Base-by-base conservation (phyloP, 108 stramenopile genomes). In the Stephanodiscus triporus region DNA sequence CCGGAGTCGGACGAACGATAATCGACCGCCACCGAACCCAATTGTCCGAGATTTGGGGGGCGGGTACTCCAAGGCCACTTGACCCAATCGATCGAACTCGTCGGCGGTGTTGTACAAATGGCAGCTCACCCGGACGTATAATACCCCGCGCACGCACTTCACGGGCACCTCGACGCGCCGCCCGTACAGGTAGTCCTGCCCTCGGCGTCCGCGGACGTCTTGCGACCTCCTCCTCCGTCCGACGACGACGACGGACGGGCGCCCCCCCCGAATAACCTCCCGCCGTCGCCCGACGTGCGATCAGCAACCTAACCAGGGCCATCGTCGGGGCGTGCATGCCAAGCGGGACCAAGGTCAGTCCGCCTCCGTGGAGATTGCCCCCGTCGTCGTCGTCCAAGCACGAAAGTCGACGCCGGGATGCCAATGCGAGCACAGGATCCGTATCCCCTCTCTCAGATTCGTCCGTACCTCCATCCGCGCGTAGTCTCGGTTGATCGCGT, bases 201-300 rank as follows among this genome's bases (percentile, higher is more conserved):
- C 48, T 91, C 88, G 53, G 90, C 90, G 63, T 91, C 86, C 14
- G 75, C 77, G 4, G 87, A 87, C 32, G 86, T 86, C 60, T 82
- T 72, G n/a, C 11, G 51, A 10, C 77, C 49, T 19, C 9, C 20
- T 49, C 22, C 30, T 30, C 14, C 9, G 22, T 29, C 54, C 24
- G 22, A 40, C 11, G 40, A 40, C 4, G 62, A 13, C 60, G 45
- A 6, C 45, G 40, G 42, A 9, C 14, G n/a, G 11, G 26, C 6
- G 19, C 37, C 37, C 6, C 47, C 50, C 40, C 11, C 11, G 36
- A 36, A 4, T 36, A 9, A 1, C 40, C 48, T 38, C 17, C 7
- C 49, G 7, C 75, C 60, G 7, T 67, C 60, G 14, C 75, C 68
- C 4, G 73, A 78, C 10, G 71, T 51, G 24, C 26, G 37, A 24